Percentiles rank a stretch among this genome's conserved stretches.
These are phyloP conservation scores for Mortierella sp. DNA, from an alignment of 371 early-diverging fungal genomes.

Conservation along the genomic window DNA sequence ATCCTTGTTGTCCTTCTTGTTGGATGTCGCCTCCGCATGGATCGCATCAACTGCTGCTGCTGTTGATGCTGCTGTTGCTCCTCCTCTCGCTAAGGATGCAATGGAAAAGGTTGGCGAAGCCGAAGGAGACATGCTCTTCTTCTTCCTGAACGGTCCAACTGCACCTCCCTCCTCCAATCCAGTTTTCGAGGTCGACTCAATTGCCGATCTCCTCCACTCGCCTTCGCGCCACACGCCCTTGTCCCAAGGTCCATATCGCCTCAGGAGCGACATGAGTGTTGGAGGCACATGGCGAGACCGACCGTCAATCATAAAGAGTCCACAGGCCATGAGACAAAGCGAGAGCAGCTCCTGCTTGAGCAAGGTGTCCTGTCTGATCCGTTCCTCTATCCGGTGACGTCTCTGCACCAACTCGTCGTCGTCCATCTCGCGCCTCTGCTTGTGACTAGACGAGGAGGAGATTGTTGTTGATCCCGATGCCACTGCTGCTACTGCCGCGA, in stretches of 20 bases:
- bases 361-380: conserved; percentile 34
- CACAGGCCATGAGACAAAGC: conserved; percentile 55
- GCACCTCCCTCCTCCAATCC: background rate
- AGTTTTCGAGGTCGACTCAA: background rate
- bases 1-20: background rate
- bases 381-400: conserved; percentile 44
- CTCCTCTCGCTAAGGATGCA: background rate
- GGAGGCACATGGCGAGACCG: conserved; percentile 20
- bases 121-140: background rate
- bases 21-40: background rate
- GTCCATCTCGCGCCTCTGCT: conserved; percentile 4
- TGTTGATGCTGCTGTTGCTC: background rate
- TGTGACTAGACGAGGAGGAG: background rate
- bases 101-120: background rate
- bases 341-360: conserved; percentile 47
- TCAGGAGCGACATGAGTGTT: conserved; percentile 51
- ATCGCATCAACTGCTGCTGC: background rate
- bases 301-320: conserved; percentile 39
- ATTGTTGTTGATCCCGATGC: background rate
- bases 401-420: conserved; percentile 31
- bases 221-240: conserved; percentile 55
- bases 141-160: background rate
- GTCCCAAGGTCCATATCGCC: conserved; percentile 45
- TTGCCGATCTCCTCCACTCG: conserved; percentile 41
- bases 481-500: background rate